A percentile compares a stretch with the other conserved stretches of the same genome.
These are phyloP conservation scores for Candida argentea DNA, from an alignment of 805 yeast genomes.

Conservation along the genomic window DNA sequence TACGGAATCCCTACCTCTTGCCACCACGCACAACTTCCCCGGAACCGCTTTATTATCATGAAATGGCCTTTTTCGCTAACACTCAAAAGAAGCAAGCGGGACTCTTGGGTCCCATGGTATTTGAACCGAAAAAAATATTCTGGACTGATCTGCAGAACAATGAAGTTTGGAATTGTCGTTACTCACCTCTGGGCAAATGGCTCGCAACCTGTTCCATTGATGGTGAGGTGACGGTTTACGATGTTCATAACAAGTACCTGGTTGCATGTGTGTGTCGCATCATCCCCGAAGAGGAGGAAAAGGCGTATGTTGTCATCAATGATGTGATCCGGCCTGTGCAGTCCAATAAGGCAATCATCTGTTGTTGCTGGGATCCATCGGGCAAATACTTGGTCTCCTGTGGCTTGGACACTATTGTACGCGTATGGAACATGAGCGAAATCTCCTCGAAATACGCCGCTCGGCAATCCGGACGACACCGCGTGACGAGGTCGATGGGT, in stretches of 20 bases:
- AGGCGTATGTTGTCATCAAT: slow-evolving; percentile 18
- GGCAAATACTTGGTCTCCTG: slow-evolving; percentile 60
- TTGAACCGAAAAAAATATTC: too few relatives aligned
- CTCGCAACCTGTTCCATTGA: slow-evolving; percentile 75
- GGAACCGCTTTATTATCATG: too few relatives aligned
- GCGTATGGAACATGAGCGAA: slow-evolving; percentile 54
- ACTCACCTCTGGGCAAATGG: slow-evolving; percentile 66
- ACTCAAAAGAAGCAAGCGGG: too few relatives aligned
- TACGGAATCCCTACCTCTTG: too few relatives aligned
- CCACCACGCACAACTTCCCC: too few relatives aligned
- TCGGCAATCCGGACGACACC: slow-evolving; percentile 8
- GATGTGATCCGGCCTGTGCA: too few relatives aligned
- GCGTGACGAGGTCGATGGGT: slow-evolving; percentile 19
- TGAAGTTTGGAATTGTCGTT: slow-evolving; percentile 79
- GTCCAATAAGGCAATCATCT: slow-evolving; percentile 43
- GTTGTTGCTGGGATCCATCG: slow-evolving; percentile 68
- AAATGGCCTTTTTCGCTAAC: too few relatives aligned
- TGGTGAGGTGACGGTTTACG: slow-evolving; percentile 53
- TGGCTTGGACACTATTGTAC: slow-evolving; percentile 59
- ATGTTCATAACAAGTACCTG: slow-evolving; percentile 37
- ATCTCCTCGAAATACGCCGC: slow-evolving; percentile 9
- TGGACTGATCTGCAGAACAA: slow-evolving; percentile 55
- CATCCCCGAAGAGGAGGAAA: slow-evolving; percentile 14
- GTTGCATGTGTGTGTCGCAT: slow-evolving; percentile 20
- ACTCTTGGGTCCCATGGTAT: too few relatives aligned